Conservation (phyloP, 176 grass and related monocot species). For the Poa annua region DNA sequence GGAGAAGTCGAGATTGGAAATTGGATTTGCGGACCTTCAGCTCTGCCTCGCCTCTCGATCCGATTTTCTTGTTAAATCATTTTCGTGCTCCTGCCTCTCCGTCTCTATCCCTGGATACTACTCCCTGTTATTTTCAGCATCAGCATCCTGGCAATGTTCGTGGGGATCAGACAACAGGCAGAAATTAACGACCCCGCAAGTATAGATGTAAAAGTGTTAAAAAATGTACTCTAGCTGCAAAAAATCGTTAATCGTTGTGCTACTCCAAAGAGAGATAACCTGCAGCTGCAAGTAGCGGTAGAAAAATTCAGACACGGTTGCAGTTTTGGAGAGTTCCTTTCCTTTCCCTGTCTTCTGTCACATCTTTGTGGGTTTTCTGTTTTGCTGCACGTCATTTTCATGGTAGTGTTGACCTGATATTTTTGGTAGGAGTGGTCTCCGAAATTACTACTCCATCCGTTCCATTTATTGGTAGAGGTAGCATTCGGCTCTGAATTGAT, state of each 20-base stretch:
- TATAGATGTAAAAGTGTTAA: too few species aligned
- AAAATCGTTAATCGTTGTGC: too few species aligned
- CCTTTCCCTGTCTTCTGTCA: not conserved
- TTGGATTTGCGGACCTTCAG: not conserved
- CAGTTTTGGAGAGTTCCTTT: not conserved
- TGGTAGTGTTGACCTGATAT: not conserved
- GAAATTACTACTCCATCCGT: too few species aligned
- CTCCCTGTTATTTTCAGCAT: not conserved
- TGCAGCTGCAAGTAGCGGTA: not conserved
- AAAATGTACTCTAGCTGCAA: too few species aligned
- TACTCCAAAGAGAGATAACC: too few species aligned
- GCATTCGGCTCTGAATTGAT: not conserved
- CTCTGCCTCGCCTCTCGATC: not conserved
- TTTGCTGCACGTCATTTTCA: conserved; percentile 10
- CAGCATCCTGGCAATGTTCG: too few species aligned
- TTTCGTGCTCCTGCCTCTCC: not conserved
- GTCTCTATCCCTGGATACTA: not conserved
- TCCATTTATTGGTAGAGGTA: not conserved
- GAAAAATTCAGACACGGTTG: not conserved
- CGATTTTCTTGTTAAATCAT: not conserved
- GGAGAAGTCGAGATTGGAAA: not conserved
- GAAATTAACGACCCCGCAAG: too few species aligned
- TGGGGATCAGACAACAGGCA: too few species aligned
- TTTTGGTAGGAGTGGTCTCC: too few species aligned
- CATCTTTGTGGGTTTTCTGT: not conserved